Conservation (phyloP, 73 alveolate genomes). For the Paramecium primaurelia region DNA sequence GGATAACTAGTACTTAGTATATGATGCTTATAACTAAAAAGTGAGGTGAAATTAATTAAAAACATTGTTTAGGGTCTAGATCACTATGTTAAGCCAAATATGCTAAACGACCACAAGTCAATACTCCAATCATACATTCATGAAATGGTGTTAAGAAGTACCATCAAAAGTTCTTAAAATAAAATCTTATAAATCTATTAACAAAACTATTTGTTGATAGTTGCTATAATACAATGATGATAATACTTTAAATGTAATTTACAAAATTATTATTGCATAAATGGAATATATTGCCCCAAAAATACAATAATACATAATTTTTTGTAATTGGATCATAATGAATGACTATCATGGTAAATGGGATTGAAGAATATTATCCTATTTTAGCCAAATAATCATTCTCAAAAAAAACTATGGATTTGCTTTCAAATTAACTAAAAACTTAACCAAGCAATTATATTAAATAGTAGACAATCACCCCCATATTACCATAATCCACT, state of each 20-base stretch:
- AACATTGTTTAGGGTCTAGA: neutral
- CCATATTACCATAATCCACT: neutral
- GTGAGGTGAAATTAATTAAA: neutral
- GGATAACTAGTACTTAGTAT: neutral
- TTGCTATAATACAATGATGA: neutral
- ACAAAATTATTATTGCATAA: neutral
- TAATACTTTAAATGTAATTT: neutral
- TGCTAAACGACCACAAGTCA: neutral
- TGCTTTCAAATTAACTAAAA: neutral
- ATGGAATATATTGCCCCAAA: neutral
- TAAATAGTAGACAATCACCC: neutral
- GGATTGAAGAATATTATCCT: neutral
- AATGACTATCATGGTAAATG: neutral
- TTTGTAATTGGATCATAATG: neutral
- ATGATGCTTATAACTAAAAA: neutral
- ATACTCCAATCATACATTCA: neutral
- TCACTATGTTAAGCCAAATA: neutral
- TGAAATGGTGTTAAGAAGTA: neutral
- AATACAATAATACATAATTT: neutral
- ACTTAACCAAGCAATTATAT: neutral
- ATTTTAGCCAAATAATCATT: constrained; percentile 4
- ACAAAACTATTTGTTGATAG: neutral
- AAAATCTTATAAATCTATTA: neutral
- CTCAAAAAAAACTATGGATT: neutral
- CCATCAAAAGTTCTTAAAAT: neutral